Evolutionary conservation across 129 eudicot genomes (phyloP).

Genomic region (Kitagawia praeruptora): DNA sequence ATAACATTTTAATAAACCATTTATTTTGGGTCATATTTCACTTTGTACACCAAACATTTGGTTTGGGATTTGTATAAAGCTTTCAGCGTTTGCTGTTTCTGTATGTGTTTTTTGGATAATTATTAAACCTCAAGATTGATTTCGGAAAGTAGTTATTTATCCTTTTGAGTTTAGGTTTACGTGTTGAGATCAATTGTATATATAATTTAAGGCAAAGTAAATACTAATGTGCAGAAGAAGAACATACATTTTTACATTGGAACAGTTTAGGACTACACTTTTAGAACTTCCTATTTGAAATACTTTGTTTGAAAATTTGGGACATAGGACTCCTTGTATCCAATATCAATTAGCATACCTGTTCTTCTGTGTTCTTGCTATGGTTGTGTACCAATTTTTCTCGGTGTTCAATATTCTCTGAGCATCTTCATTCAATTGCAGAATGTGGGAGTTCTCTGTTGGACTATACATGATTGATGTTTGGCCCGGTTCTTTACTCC

Average conservation of each 20-base stretch:
- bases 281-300: background rate
- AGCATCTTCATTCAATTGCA: conserved; percentile 15
- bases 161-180: background rate
- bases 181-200: background rate
- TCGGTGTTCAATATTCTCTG: background rate
- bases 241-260: background rate
- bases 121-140: background rate
- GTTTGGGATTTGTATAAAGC: background rate
- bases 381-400: background rate
- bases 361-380: background rate
- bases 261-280: background rate
- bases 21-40: too few species aligned
- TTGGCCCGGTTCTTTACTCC: conserved; percentile 86
- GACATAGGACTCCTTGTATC: background rate
- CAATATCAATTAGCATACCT: background rate
- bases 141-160: background rate
- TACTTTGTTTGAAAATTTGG: background rate
- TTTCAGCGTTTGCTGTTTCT: background rate
- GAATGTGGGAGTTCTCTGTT: conserved; percentile 98
- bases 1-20: too few species aligned
- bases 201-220: background rate
- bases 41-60: background rate
- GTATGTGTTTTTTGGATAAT: background rate
- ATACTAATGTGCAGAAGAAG: background rate
- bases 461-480: conserved; percentile 87